phyloP scores from a whole-genome alignment of 495 filamentous ascomycete species.

The Daldinia bambusicola region DNA sequence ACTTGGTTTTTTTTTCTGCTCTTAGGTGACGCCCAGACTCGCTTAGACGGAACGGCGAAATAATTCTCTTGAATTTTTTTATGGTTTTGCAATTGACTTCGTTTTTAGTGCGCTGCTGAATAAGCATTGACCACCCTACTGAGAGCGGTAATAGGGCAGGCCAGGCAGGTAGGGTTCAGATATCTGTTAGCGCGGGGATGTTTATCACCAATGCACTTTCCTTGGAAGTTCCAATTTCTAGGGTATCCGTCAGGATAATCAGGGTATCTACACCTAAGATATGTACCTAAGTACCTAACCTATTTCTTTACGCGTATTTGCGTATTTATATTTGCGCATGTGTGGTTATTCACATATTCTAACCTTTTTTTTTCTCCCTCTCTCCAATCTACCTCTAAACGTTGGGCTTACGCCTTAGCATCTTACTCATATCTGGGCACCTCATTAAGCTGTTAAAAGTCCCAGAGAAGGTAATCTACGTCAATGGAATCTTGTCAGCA shows the following conservation, averaged over 20 bases:
- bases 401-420: too few relatives aligned
- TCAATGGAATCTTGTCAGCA: conserved; percentile 14
- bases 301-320: not conserved
- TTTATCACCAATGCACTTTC: not conserved
- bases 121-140: conserved; percentile 11
- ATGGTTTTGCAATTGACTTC: conserved; percentile 20
- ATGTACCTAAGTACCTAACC: too few relatives aligned
- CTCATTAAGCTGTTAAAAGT: not conserved
- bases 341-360: not conserved
- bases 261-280: not conserved
- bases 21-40: conserved; percentile 28
- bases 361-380: not conserved
- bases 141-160: conserved; percentile 18
- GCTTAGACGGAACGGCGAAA: conserved; percentile 39
- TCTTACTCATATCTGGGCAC: not conserved
- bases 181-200: conserved; percentile 8
- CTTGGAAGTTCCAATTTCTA: not conserved
- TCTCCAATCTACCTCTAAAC: too few relatives aligned
- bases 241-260: not conserved
- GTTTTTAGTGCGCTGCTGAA: conserved; percentile 42
- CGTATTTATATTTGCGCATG: not conserved
- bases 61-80: conserved; percentile 28
- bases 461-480: not conserved
- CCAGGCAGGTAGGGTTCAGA: conserved; percentile 34
- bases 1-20: not conserved